Conservation (phyloP, 345 rosid species). For the Eucalyptus curtisii region DNA sequence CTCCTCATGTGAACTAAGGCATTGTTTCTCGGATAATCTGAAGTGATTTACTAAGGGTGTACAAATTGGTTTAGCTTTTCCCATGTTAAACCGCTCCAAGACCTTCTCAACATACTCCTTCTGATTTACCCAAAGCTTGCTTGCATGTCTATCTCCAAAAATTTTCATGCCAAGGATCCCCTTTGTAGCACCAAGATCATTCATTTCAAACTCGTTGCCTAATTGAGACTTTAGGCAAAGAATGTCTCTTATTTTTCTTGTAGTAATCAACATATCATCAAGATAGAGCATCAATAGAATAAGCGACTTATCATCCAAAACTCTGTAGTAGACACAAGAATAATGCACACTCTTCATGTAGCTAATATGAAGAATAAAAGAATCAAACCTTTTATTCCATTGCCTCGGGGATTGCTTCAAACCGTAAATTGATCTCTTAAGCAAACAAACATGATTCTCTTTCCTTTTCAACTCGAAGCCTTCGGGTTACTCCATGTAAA, state of each 20-base stretch:
- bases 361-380: neutral
- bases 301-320: neutral
- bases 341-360: neutral
- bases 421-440: neutral
- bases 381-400: neutral
- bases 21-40: neutral
- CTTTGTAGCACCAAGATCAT: neutral
- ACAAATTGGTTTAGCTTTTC: neutral
- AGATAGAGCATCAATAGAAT: neutral
- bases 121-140: neutral
- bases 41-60: neutral
- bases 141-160: neutral
- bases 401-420: neutral
- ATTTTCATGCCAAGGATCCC: neutral
- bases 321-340: neutral
- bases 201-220: neutral
- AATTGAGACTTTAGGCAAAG: neutral
- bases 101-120: neutral
- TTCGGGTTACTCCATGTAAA: too few relatives aligned
- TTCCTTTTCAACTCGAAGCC: too few relatives aligned
- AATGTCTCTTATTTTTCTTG: neutral
- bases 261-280: neutral
- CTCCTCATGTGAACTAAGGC: neutral
- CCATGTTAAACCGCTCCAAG: neutral
- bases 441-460: too few relatives aligned